phyloP scores from a whole-genome alignment of 2,329 filamentous ascomycete species.

The Microsporum canis region DNA sequence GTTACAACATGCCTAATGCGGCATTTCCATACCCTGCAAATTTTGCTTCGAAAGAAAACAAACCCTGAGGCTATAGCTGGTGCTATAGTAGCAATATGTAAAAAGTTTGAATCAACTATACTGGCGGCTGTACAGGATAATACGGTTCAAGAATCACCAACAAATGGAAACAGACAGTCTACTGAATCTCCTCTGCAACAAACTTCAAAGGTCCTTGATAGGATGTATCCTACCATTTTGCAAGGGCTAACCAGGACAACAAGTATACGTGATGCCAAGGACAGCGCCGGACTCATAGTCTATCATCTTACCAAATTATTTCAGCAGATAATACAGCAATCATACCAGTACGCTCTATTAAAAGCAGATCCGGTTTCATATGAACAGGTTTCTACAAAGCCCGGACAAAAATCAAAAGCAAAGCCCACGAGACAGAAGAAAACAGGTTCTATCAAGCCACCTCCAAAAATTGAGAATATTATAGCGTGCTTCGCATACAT shows the following conservation, averaged over 20 bases:
- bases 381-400: slow-evolving; percentile 4
- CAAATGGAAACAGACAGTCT: background rate
- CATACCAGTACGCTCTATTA: slow-evolving; percentile 19
- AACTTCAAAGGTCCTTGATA: background rate
- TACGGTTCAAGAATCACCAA: background rate
- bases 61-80: slow-evolving; percentile 17
- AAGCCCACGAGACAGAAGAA: slow-evolving; percentile 8
- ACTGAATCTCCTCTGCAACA: slow-evolving; percentile 4
- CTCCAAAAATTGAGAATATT: slow-evolving; percentile 12
- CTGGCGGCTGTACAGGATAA: slow-evolving; percentile 9
- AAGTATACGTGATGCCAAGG: slow-evolving; percentile 8
- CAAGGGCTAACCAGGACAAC: slow-evolving; percentile 22
- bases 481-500: slow-evolving; percentile 18
- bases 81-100: slow-evolving; percentile 22
- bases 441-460: slow-evolving; percentile 1
- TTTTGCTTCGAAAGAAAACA: slow-evolving; percentile 22
- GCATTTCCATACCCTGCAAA: slow-evolving; percentile 26
- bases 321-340: slow-evolving; percentile 19
- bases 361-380: background rate
- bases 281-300: slow-evolving; percentile 18
- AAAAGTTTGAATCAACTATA: slow-evolving; percentile 19
- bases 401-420: slow-evolving; percentile 13
- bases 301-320: slow-evolving; percentile 30
- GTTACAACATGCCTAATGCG: slow-evolving; percentile 24
- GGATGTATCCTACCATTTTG: slow-evolving; percentile 20